Evolutionary conservation across 2,329 filamentous ascomycete species (phyloP).

Genomic region (Drechslerella stenobrocha): DNA sequence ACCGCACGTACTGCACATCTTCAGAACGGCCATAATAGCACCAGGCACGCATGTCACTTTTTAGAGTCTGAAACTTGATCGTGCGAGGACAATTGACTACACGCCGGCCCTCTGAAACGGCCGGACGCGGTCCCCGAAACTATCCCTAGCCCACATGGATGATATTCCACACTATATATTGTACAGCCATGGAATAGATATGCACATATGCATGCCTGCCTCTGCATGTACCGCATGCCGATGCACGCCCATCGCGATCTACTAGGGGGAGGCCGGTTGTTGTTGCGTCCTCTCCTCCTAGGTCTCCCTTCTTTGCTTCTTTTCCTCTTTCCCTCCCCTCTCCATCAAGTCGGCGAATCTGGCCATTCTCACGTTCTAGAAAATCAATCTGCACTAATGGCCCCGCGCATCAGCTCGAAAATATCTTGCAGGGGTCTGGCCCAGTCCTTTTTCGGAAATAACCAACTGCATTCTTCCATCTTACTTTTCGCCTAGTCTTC

Average conservation of each 20-base stretch:
- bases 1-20: no score
- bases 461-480: not conserved
- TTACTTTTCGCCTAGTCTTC: not conserved
- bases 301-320: not conserved
- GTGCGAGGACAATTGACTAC: no score
- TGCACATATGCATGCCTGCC: not conserved
- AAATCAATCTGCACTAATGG: not conserved
- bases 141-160: not conserved
- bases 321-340: not conserved
- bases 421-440: not conserved
- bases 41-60: not conserved
- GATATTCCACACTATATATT: no score
- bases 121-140: no score
- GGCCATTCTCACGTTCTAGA: not conserved
- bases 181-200: slow-evolving; percentile 12
- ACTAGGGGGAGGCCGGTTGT: not conserved
- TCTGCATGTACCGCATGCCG: not conserved
- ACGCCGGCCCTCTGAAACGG: no score
- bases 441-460: no score
- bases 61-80: no score
- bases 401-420: not conserved
- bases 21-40: no score
- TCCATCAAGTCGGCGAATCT: slow-evolving; percentile 15
- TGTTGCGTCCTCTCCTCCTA: not conserved
- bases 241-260: not conserved